These are phyloP conservation scores for Aspergillus pseudotamarii DNA, from an alignment of 2,329 filamentous ascomycete genomes.

Conservation along the genomic window DNA sequence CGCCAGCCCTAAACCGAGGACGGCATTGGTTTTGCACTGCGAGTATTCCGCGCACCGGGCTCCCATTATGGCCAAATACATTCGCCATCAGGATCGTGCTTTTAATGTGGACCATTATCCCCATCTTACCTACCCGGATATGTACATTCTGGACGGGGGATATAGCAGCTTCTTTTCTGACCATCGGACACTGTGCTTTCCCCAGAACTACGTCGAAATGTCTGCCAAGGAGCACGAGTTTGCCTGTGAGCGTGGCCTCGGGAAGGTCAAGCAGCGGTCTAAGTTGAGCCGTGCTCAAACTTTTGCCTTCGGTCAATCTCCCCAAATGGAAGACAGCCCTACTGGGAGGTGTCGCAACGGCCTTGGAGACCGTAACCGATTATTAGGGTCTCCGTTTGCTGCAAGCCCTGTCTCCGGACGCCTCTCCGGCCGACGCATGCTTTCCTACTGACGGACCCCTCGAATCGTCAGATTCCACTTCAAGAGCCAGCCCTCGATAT, in stretches of 20 bases:
- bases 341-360: slow-evolving; percentile 52
- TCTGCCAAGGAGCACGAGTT: slow-evolving; percentile 85
- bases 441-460: slow-evolving; percentile 39
- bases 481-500: slow-evolving; percentile 24
- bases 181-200: slow-evolving; percentile 80
- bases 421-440: slow-evolving; percentile 46
- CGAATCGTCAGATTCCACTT: neutral
- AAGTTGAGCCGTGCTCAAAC: slow-evolving; percentile 88
- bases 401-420: slow-evolving; percentile 39
- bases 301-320: slow-evolving; percentile 83
- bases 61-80: slow-evolving; percentile 91
- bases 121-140: slow-evolving; percentile 87
- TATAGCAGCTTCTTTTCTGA: slow-evolving; percentile 90
- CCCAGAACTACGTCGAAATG: slow-evolving; percentile 97
- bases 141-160: slow-evolving; percentile 95
- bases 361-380: slow-evolving; percentile 31
- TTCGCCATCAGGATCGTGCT: slow-evolving; percentile 84
- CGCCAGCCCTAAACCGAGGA: slow-evolving; percentile 67
- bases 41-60: slow-evolving; percentile 97
- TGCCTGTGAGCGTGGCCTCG: slow-evolving; percentile 93
- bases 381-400: slow-evolving; percentile 40
- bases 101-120: slow-evolving; percentile 87
- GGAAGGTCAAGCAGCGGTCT: slow-evolving; percentile 84
- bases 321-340: slow-evolving; percentile 64
- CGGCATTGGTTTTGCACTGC: slow-evolving; percentile 91